Base-by-base conservation (phyloP, 2,329 filamentous ascomycete genomes). In the Elsinoe necatrix region DNA sequence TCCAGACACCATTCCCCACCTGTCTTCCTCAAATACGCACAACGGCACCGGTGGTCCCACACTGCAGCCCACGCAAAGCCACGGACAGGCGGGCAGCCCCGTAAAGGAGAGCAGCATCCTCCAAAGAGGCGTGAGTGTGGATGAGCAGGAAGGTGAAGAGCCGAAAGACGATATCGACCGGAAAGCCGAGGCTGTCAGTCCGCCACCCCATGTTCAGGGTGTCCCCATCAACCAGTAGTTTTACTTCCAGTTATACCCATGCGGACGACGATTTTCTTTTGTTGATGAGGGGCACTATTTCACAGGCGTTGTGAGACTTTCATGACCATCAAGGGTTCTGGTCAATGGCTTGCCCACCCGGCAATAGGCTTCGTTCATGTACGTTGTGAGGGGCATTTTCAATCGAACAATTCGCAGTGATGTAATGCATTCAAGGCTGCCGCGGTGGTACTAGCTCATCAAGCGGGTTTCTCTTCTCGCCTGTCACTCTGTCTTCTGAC, bases 71-170 rank as follows among this genome's bases (percentile, higher is more conserved):
- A 65, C 74, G 72, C 62, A 71, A 63, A 64, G 73, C 68, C 62
- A 75, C 71, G 76, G 77, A 57, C 80, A 83, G 63, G 80, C 82
- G 60, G 85, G 87, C 61, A 93, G 87, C 69, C 91, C 92, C 1
- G 82, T 93, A 65, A 96, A 95, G 76, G 92, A 96, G 76, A 84
- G 83, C 71, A 95, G 87, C 74, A 89, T 89, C 69, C 76, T 95
- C 68, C 84, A 95, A 69, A 81, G 87, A 61, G 87, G 90, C 73
- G 89, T 87, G 5, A 95, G 84, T 68, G 82, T 78, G 9, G 78
- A 81, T 55, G 83, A 87, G 57, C 73, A 78, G 63, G 72, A 76
- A 27, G 62, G 71, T 37, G 66, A 69, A n/a, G 64, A 65, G 35
- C 63, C 60, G 23, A 63, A 65, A 54, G 63, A 56, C 37, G 57